A percentile compares a stretch with the other conserved stretches of the same genome.
These are phyloP conservation scores for Rubia yunnanensis DNA, from an alignment of 257 asterid genomes.

Conservation along the genomic window DNA sequence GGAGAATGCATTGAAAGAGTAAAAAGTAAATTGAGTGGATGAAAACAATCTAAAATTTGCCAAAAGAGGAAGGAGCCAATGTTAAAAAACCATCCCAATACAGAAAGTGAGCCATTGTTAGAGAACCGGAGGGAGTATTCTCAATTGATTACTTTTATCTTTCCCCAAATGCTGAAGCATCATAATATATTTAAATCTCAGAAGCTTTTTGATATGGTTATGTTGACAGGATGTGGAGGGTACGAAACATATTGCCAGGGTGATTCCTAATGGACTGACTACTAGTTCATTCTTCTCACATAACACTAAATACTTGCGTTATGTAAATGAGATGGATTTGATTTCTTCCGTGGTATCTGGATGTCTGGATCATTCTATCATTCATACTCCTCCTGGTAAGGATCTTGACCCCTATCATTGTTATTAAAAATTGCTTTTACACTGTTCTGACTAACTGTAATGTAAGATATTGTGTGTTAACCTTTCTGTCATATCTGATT, in stretches of 20 bases:
- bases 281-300: slow-evolving; percentile 24
- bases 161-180: neutral
- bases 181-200: neutral
- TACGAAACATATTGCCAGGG: slow-evolving; percentile 34
- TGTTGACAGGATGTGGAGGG: slow-evolving; percentile 37
- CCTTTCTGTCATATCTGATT: neutral
- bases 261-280: slow-evolving; percentile 48
- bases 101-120: too few relatives aligned
- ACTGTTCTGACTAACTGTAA: neutral
- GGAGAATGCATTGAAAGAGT: too few relatives aligned
- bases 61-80: too few relatives aligned
- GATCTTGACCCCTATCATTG: neutral
- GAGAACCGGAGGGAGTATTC: too few relatives aligned
- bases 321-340: slow-evolving; percentile 65
- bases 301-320: slow-evolving; percentile 35
- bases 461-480: neutral
- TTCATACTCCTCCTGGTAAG: slow-evolving; percentile 71
- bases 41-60: too few relatives aligned
- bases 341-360: slow-evolving; percentile 69
- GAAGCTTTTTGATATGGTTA: slow-evolving; percentile 5
- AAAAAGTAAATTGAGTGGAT: too few relatives aligned
- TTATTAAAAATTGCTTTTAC: neutral
- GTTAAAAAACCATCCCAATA: too few relatives aligned
- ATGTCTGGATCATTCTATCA: slow-evolving; percentile 54
- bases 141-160: neutral